These are phyloP conservation scores for Amanita jacksonii DNA, from an alignment of 768 basidiomycete species.

Conservation along the genomic window DNA sequence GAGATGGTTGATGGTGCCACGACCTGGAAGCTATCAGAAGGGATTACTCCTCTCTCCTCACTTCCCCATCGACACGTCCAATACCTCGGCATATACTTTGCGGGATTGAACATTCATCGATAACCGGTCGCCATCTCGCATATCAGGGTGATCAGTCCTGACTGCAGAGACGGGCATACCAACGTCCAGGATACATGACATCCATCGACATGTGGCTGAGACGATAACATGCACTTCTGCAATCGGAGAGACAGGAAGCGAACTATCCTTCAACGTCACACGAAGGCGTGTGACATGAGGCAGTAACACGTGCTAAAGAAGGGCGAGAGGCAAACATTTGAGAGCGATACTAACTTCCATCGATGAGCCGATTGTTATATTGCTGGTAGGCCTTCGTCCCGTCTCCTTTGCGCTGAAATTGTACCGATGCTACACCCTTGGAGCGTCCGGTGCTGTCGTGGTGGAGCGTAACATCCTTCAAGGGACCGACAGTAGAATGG, in stretches of 20 bases:
- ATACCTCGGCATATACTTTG: constrained; percentile 5
- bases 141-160: constrained; percentile 35
- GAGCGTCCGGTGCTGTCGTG: constrained; percentile 82
- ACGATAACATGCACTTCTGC: neutral
- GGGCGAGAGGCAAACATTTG: constrained; percentile 29
- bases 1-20: constrained; percentile 5
- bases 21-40: constrained; percentile 22
- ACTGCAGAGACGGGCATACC: neutral
- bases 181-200: neutral
- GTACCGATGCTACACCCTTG: constrained; percentile 83
- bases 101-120: constrained; percentile 1
- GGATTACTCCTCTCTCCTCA: constrained; percentile 14
- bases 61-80: constrained; percentile 9
- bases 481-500: constrained; percentile 78
- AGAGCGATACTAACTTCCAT: constrained; percentile 96
- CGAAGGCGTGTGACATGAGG: constrained; percentile 17
- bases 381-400: constrained; percentile 86
- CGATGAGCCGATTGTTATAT: constrained; percentile 98
- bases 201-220: constrained; percentile 1
- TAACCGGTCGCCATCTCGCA: constrained; percentile 7
- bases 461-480: constrained; percentile 74
- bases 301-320: constrained; percentile 18
- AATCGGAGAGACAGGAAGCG: constrained; percentile 34
- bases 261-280: constrained; percentile 24
- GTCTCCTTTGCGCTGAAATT: constrained; percentile 81